These are phyloP conservation scores for Fibroporia radiculosa DNA, from an alignment of 768 basidiomycete species.

Conservation along the genomic window DNA sequence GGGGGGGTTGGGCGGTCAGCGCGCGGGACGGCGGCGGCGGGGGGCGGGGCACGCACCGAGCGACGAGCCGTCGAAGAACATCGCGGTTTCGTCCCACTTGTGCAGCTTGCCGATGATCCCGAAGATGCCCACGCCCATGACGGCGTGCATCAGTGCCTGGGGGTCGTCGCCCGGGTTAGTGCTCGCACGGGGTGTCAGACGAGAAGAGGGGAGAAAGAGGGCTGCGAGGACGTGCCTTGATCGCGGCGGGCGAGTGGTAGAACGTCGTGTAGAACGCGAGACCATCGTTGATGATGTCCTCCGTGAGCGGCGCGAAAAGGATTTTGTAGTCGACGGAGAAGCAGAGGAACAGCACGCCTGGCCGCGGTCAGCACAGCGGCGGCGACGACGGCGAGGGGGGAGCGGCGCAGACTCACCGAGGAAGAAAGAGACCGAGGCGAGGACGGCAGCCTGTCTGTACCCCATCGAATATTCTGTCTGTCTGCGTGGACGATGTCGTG, in stretches of 20 bases:
- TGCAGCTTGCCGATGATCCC: conserved; percentile 75
- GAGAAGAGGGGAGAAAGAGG: background rate
- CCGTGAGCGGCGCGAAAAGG: conserved; percentile 60
- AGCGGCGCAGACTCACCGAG: conserved; percentile 51
- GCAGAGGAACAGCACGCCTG: conserved; percentile 79
- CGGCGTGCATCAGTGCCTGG: conserved; percentile 81
- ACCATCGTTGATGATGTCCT: conserved; percentile 63
- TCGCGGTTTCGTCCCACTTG: conserved; percentile 86
- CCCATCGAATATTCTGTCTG: no score
- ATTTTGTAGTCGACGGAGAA: conserved; percentile 84
- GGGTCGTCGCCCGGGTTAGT: background rate
- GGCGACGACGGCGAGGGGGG: conserved; percentile 8
- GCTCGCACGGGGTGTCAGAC: conserved; percentile 1
- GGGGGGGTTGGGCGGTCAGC: background rate
- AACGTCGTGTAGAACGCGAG: conserved; percentile 90
- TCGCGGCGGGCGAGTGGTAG: conserved; percentile 86
- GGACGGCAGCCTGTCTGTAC: conserved; percentile 83
- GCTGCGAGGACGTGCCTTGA: conserved; percentile 56
- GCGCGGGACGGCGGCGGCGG: background rate
- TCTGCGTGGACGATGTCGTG: no score
- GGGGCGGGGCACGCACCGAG: conserved; percentile 48
- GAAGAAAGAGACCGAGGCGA: conserved; percentile 84
- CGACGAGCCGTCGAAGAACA: conserved; percentile 90
- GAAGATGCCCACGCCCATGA: conserved; percentile 70
- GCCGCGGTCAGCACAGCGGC: conserved; percentile 3